These are phyloP conservation scores for Penicillium griseofulvum DNA, from an alignment of 2,329 filamentous ascomycete species.

Conservation along the genomic window DNA sequence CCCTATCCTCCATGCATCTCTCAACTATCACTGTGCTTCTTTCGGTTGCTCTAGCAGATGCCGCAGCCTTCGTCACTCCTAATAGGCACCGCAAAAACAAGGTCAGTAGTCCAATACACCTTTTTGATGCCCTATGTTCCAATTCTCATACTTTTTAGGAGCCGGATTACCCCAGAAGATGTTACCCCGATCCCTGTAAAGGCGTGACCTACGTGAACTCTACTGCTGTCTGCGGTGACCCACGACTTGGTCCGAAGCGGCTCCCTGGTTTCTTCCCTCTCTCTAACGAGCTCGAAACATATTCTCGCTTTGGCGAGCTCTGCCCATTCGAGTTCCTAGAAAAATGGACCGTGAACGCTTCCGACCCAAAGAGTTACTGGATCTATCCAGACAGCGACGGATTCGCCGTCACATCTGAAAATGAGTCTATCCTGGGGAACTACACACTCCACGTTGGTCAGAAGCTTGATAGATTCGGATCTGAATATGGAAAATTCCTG, in stretches of 20 bases:
- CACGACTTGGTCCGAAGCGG: slow-evolving; percentile 17
- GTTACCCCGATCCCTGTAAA: slow-evolving; percentile 9
- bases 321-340: slow-evolving; percentile 18
- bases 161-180: slow-evolving; percentile 10
- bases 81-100: neutral
- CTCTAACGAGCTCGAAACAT: slow-evolving; percentile 17
- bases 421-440: slow-evolving; percentile 42
- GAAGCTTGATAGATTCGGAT: slow-evolving; percentile 51
- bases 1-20: neutral
- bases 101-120: neutral
- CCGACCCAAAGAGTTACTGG: slow-evolving; percentile 18
- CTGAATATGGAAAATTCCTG: slow-evolving; percentile 46
- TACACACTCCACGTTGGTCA: slow-evolving; percentile 42
- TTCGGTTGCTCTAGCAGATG: neutral
- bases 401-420: slow-evolving; percentile 39
- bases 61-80: neutral
- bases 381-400: slow-evolving; percentile 45
- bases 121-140: neutral
- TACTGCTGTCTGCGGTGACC: slow-evolving; percentile 18
- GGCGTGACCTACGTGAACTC: slow-evolving; percentile 11
- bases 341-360: slow-evolving; percentile 12
- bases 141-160: slow-evolving; percentile 2
- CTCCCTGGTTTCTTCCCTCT: slow-evolving; percentile 19
- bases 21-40: neutral
- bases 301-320: slow-evolving; percentile 21